Evolutionary conservation across 169 alveolate species (phyloP).

Genomic region (Toxoplasma gondii): DNA sequence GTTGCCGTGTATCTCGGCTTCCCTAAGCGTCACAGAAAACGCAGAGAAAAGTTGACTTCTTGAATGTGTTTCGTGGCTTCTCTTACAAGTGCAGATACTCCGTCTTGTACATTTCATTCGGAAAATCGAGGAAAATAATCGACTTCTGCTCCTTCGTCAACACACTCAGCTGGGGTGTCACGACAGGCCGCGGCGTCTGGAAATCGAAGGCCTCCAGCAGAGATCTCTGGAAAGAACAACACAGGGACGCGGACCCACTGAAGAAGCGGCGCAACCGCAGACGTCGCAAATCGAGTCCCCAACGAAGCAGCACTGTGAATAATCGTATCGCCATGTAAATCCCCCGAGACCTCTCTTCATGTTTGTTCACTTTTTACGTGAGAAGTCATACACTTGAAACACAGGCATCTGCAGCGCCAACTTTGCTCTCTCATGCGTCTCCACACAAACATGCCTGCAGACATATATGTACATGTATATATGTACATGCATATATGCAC

Average conservation of each 20-base stretch:
- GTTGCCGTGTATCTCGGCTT: too few species aligned
- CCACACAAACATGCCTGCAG: neutral
- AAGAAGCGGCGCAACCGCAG: too few species aligned
- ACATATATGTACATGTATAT: neutral
- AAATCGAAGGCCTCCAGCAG: constrained; percentile 29
- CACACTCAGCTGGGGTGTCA: neutral
- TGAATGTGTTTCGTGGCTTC: too few species aligned
- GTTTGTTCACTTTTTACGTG: too few species aligned
- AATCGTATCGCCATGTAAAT: too few species aligned
- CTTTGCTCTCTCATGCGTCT: neutral
- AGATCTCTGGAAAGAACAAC: constrained; percentile 24
- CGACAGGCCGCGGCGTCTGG: constrained; percentile 25
- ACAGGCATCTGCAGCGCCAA: too few species aligned
- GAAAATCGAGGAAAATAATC: constrained; percentile 50
- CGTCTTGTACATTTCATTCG: constrained; percentile 35
- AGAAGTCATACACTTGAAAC: too few species aligned
- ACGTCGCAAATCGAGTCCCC: too few species aligned
- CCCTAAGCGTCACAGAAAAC: too few species aligned
- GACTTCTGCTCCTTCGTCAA: constrained; percentile 44
- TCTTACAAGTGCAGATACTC: constrained; percentile 56
- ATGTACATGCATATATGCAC: neutral
- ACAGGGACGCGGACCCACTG: neutral
- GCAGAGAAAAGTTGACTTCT: too few species aligned
- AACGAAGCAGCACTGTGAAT: too few species aligned
- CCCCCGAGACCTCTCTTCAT: too few species aligned